Percentiles rank a stretch among this genome's conserved stretches.
phyloP scores from a whole-genome alignment of 163 green algal genomes.

The Chlamydomonas reinhardtii region DNA sequence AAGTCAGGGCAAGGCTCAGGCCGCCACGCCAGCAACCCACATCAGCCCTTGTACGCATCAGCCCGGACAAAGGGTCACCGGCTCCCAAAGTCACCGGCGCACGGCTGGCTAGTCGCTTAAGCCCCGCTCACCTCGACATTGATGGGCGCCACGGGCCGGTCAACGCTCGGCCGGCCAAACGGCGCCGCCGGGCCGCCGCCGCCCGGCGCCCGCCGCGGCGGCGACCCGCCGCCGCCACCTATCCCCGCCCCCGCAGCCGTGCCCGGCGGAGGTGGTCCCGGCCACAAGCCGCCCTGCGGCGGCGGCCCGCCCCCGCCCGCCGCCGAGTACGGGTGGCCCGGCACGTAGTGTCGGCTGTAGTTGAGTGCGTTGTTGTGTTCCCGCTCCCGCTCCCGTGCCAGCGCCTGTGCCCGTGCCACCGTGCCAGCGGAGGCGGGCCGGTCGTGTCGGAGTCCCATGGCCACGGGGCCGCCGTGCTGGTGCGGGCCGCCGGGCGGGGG shows the following conservation, averaged over 20 bases:
- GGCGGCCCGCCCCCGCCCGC: background rate
- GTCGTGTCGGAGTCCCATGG: too few relatives aligned
- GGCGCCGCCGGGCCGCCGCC: slow-evolving; percentile 8
- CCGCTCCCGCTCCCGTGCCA: background rate
- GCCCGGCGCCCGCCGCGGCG: background rate
- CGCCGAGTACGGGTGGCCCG: slow-evolving; percentile 15
- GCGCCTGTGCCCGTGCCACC: background rate
- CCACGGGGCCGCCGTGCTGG: background rate
- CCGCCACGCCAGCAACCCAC: too few relatives aligned
- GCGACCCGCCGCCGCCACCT: background rate
- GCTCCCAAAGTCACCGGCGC: too few relatives aligned
- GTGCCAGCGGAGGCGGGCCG: slow-evolving; percentile 22
- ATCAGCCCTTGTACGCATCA: background rate
- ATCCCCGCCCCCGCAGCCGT: background rate
- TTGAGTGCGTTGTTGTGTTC: slow-evolving; percentile 18
- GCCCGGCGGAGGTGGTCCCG: too few relatives aligned
- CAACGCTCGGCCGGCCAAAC: slow-evolving; percentile 8
- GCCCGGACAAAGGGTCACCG: too few relatives aligned
- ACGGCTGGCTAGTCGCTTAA: too few relatives aligned
- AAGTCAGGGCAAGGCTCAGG: too few relatives aligned
- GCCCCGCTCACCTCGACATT: slow-evolving; percentile 10
- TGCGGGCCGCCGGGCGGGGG: background rate
- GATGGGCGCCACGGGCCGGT: slow-evolving; percentile 9
- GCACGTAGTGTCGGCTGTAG: background rate
- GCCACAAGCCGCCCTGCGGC: background rate